Base-by-base conservation (phyloP, 805 yeast genomes). In the Starmerella lactis-condensi region DNA sequence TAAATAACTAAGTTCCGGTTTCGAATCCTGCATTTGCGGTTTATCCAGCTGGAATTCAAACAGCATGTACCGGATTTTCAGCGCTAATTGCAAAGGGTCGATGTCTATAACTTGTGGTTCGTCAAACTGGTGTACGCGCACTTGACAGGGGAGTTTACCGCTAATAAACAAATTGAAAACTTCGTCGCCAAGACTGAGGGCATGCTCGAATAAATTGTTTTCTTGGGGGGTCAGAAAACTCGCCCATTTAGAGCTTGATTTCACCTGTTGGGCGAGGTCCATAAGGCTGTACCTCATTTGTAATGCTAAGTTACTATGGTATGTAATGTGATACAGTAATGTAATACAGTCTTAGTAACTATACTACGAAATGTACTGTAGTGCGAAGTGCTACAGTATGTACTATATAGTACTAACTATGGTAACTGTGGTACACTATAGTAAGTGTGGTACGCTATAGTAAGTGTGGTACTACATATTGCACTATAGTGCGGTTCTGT, bases 1-100 rank as follows among this genome's bases (percentile, higher is more conserved):
- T 11, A 6, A 16, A 16, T 10, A 6, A 12, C 12, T 14, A 16
- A 15, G 17, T 12, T 6, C 19, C 11, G 19, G 16, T 6, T n/a
- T 6, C 21, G 10, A 9, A 12, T 14, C 7, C 17, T 9, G 27
- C 8, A 15, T 24, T 8, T 8, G 17, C 27, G 27, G 10, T 24
- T 8, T 12, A 9, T 13, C 27, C 15, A 8, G 10, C 27, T 8
- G 10, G n/a, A 15, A 35, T 26, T 56, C 63, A 39, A 47, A 58
- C 12, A 58, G 47, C 63, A 58, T 58, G 31, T 53, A 57, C 14
- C 63, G 39, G 7, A 58, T 53, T 21, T 57, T 47, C 28, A 56
- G 47, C 23, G 61, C 56, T 27, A 57, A 39, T 19, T 42, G 41
- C 9, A 52, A 40, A 9, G 52, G 38, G 32, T 57, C 60, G 9